Evolutionary conservation across 371 early-diverging fungal genomes (phyloP), one percentile per base, ranked within the genome.

Genomic region (Mortierella sp.): DNA sequence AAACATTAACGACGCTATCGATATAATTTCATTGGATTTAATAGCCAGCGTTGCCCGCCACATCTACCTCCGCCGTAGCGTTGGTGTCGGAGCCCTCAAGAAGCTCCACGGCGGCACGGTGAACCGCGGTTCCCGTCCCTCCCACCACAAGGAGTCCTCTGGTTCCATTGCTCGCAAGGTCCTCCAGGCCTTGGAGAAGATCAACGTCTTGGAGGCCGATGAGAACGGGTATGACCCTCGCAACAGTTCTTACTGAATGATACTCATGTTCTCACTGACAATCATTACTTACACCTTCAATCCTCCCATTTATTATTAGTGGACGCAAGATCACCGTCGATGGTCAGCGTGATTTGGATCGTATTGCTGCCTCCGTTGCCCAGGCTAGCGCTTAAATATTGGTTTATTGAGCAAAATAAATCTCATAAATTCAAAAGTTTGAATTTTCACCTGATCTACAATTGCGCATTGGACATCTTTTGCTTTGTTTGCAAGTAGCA

Each of bases 1-100:
- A 37, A 34, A 3, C 22, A 37, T 22, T 59, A 59, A 59, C 59
- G 22, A 1, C 37, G 9, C 15, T 29, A 5, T 32, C 57, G 3
- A 57, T 32, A 57, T 32, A 31, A n/a, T n/a, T n/a, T 19, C 7
- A 57, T 59, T 62, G 49, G 68, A 43, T 61, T 42, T 23, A 63
- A 61, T 83, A 94, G 99, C 99, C 66, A 90, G 97, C 67, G 92
- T 98, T n/a, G 98, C 98, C 82, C 96, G 99, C 77, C 97, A 98
- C 91, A 92, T 99, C 89, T 99, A 99, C 95, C 92, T 99, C 84
- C 96, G 96, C 85, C 86, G 88, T 83, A 91, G 93, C 79, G 96
- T 96, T 81, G 98, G 98, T 87, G 94, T 97, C 68, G 98, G 98
- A 88, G 96, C 94, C 55, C 89, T 98, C 75, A 91, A 91, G 87